phyloP scores from a whole-genome alignment of 1,284 basidiomycete genomes.

The Trametes polyzona region DNA sequence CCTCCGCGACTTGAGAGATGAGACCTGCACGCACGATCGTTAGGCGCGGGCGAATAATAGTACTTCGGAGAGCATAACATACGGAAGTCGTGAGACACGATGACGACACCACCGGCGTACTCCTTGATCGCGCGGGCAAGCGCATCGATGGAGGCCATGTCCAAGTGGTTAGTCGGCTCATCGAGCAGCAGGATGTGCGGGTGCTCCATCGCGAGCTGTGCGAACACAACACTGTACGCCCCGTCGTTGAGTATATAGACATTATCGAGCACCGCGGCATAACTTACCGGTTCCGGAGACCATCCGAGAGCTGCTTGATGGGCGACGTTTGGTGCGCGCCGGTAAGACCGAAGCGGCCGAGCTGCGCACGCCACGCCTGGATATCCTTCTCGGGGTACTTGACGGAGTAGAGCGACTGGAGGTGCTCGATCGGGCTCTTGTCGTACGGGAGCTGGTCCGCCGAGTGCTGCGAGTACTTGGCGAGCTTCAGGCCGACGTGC shows the following conservation, averaged over 20 bases:
- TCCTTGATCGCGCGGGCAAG: conserved; percentile 94
- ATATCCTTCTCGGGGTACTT: conserved; percentile 97
- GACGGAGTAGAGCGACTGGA: conserved; percentile 78
- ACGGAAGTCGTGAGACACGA: conserved; percentile 98
- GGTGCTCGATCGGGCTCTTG: conserved; percentile 92
- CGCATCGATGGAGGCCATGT: conserved; percentile 96
- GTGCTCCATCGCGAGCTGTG: conserved; percentile 93
- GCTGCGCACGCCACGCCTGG: conserved; percentile 90
- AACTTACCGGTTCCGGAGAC: conserved; percentile 79
- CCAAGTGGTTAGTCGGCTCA: conserved; percentile 93
- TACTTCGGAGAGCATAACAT: conserved; percentile 35
- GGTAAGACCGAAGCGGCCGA: conserved; percentile 95
- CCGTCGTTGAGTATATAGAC: too few species aligned
- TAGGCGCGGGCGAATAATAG: not conserved
- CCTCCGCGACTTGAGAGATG: conserved; percentile 94
- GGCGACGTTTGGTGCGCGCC: conserved; percentile 93
- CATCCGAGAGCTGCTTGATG: conserved; percentile 95
- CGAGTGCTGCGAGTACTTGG: conserved; percentile 98
- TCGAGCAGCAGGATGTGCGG: conserved; percentile 87
- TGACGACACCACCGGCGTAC: conserved; percentile 97
- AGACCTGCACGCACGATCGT: conserved; percentile 66
- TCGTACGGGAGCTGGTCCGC: conserved; percentile 98
- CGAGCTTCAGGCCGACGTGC: conserved; percentile 91
- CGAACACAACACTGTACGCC: conserved; percentile 84
- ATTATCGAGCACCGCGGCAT: too few species aligned